Percentiles rank a stretch among this genome's conserved stretches.
Conservation (phyloP, 2,329 filamentous ascomycete species). For the Hymenoscyphus repandus region DNA sequence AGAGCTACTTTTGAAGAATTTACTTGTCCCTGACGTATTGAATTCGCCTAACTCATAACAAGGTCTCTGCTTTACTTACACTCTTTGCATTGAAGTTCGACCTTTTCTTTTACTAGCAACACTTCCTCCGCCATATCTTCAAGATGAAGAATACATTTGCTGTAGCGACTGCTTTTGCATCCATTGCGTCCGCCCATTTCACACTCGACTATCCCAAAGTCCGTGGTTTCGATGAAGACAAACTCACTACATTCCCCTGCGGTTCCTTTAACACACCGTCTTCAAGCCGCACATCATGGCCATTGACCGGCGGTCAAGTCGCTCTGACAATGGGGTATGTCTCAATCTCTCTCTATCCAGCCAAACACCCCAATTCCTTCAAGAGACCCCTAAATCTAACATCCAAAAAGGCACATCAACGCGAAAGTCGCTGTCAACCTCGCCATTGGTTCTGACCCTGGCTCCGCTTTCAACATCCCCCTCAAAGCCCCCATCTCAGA, state of each 20-base stretch:
- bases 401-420: slow-evolving; percentile 35
- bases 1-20: not conserved
- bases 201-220: slow-evolving; percentile 46
- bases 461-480: slow-evolving; percentile 23
- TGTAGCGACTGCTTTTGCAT: slow-evolving; percentile 33
- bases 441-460: slow-evolving; percentile 20
- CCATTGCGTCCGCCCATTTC: slow-evolving; percentile 50
- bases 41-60: not conserved
- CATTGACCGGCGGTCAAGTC: slow-evolving; percentile 45
- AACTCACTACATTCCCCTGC: slow-evolving; percentile 34
- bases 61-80: not conserved
- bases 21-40: not conserved
- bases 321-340: slow-evolving; percentile 40
- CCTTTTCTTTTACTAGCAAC: not conserved
- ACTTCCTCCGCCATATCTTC: not conserved
- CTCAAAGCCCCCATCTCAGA: slow-evolving; percentile 20
- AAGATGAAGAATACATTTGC: slow-evolving; percentile 27
- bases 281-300: slow-evolving; percentile 41
- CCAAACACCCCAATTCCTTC: no score
- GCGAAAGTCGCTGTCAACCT: slow-evolving; percentile 24
- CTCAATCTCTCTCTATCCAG: no score
- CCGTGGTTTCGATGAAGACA: slow-evolving; percentile 41
- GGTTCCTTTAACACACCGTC: slow-evolving; percentile 43
- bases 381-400: no score
- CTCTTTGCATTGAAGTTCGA: not conserved